Evolutionary conservation across 441 rosid genomes (phyloP).

Genomic region (Eruca vesicaria): DNA sequence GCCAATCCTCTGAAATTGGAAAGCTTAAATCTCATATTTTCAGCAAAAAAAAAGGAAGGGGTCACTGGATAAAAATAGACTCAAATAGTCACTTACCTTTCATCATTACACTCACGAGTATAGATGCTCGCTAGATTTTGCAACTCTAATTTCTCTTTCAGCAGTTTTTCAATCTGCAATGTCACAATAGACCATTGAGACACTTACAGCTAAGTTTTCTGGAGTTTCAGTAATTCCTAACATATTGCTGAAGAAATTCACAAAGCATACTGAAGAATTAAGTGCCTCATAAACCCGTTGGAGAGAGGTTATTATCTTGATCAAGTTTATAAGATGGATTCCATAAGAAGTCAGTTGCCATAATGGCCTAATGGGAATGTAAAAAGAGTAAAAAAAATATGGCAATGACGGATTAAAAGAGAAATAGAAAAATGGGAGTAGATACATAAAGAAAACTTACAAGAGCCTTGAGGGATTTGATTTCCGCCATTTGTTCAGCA

Average conservation of each 20-base stretch:
- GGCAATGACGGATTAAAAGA: background rate
- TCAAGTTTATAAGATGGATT: slow-evolving; percentile 1
- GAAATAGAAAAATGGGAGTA: background rate
- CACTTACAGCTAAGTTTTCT: slow-evolving; percentile 2
- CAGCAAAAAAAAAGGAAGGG: background rate
- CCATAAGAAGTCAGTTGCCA: slow-evolving; percentile 13
- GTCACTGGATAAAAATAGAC: slow-evolving; percentile 5
- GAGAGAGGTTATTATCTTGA: slow-evolving; percentile 8
- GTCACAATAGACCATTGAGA: slow-evolving; percentile 21
- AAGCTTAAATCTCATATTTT: slow-evolving; percentile 3
- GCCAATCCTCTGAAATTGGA: slow-evolving; percentile 55
- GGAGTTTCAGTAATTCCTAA: slow-evolving; percentile 14
- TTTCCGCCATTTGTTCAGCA: slow-evolving; percentile 60
- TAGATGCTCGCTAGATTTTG: slow-evolving; percentile 77
- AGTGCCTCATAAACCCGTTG: background rate
- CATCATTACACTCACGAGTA: slow-evolving; percentile 69
- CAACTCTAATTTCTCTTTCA: slow-evolving; percentile 70
- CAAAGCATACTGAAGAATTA: slow-evolving; percentile 10
- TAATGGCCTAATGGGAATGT: background rate
- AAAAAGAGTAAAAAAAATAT: background rate
- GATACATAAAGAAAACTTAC: slow-evolving; percentile 43
- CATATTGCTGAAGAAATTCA: background rate
- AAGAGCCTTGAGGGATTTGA: slow-evolving; percentile 59
- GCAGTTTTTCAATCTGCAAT: slow-evolving; percentile 79
- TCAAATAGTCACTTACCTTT: slow-evolving; percentile 53